These are phyloP conservation scores for Sporothrix curviconia DNA, from an alignment of 2,329 filamentous ascomycete species.

Conservation along the genomic window DNA sequence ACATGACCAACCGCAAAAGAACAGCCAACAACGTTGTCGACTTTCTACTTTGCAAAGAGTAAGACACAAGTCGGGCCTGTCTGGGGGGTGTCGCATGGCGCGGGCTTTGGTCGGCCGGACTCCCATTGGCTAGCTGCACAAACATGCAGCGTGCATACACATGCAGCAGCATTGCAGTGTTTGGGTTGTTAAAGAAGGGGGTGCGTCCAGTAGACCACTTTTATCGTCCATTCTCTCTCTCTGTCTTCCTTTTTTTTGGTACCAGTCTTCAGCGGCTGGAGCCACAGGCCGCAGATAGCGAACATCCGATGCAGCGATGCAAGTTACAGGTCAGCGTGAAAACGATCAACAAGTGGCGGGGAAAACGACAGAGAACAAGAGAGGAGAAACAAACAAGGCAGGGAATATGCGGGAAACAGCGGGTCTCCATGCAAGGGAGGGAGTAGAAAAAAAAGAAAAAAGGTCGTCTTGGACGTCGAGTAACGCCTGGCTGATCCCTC, in stretches of 20 bases:
- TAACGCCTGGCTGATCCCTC: slow-evolving; percentile 6
- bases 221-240: no score
- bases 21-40: not conserved
- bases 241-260: no score
- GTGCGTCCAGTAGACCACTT: slow-evolving; percentile 16
- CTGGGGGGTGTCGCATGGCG: slow-evolving; percentile 20
- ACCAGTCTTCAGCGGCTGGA: slow-evolving; percentile 14
- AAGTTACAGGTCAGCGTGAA: no score
- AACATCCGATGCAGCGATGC: slow-evolving; percentile 7
- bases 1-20: not conserved
- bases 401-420: not conserved
- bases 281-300: slow-evolving; percentile 6
- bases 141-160: slow-evolving; percentile 16
- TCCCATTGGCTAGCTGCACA: slow-evolving; percentile 19
- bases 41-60: slow-evolving; percentile 9
- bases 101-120: slow-evolving; percentile 16
- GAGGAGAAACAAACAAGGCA: not conserved
- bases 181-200: slow-evolving; percentile 15
- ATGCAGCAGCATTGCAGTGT: slow-evolving; percentile 10
- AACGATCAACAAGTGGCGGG: not conserved
- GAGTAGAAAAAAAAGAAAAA: not conserved
- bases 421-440: no score
- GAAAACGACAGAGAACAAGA: not conserved
- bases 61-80: not conserved
- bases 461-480: slow-evolving; percentile 8